Percentiles rank a stretch among this genome's conserved stretches.
Conservation (phyloP, 371 early-diverging fungal genomes). For the Mucor piriformis region DNA sequence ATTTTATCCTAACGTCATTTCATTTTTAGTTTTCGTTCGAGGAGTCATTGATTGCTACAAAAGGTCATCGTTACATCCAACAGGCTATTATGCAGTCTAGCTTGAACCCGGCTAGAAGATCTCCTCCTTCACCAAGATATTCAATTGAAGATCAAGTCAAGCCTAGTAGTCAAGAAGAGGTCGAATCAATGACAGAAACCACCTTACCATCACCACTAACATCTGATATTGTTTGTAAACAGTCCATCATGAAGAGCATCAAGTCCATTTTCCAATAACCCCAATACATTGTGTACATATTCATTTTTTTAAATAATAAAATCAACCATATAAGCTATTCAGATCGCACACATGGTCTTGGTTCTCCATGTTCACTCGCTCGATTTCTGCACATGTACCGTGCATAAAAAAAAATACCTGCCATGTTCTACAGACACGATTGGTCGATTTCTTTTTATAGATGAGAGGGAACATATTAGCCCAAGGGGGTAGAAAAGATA, state of each 20-base stretch:
- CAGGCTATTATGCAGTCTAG: constrained; percentile 23
- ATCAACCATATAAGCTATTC: no score
- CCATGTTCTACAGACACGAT: no score
- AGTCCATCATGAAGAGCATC: constrained; percentile 3
- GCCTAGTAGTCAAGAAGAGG: neutral
- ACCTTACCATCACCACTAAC: neutral
- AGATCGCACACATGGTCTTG: no score
- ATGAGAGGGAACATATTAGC: no score
- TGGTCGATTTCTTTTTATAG: no score
- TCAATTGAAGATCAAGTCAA: constrained; percentile 11
- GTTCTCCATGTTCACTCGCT: no score
- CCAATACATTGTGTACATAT: neutral
- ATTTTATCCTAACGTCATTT: neutral
- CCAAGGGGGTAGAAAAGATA: no score
- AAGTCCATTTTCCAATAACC: constrained; percentile 9
- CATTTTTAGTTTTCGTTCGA: constrained; percentile 22
- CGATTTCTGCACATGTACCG: no score
- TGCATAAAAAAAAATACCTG: no score
- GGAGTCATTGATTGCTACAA: constrained; percentile 23
- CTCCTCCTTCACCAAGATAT: constrained; percentile 16
- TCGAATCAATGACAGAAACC: neutral
- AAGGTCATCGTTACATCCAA: constrained; percentile 26
- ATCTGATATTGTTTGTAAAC: neutral
- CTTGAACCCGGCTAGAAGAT: constrained; percentile 14
- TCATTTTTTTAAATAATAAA: neutral